These are phyloP conservation scores for Brassica napus DNA, from an alignment of 345 rosid species.

Conservation along the genomic window Da-Ae NC_063436.1:1528501-1529000, in stretches of 20 bases:
- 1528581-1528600: neutral
- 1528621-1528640: neutral
- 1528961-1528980: neutral
- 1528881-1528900: neutral
- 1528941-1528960: slow-evolving; percentile 4
- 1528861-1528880: neutral
- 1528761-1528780: neutral
- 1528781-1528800: neutral
- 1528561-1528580: neutral
- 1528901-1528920: neutral
- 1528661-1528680: neutral
- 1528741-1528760: neutral
- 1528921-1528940: neutral
- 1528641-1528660: neutral
- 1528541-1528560: slow-evolving; percentile 9
- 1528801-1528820: neutral
- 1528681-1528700: neutral
- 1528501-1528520: neutral
- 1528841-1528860: slow-evolving; percentile 20
- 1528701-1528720: neutral
- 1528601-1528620: neutral
- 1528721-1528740: neutral
- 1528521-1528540: neutral
- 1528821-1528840: neutral
- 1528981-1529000: neutral